phyloP scores from a whole-genome alignment of 108 stramenopile species.

The Nannochloropsis gaditana region DNA sequence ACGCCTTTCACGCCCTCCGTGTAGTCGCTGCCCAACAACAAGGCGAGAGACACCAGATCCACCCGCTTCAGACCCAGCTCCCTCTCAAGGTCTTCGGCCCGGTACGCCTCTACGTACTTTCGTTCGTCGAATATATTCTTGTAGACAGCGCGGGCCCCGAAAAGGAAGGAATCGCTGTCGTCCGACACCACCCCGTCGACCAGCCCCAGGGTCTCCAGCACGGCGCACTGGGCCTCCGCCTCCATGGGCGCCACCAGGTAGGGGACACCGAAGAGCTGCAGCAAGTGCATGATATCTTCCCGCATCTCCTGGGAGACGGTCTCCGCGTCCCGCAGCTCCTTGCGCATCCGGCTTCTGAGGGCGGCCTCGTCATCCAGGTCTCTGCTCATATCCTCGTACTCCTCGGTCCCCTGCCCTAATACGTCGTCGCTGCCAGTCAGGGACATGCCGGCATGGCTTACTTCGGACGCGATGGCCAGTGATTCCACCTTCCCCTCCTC shows the following conservation, averaged over 20 bases:
- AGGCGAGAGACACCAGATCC: constrained; percentile 77
- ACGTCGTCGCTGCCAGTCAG: constrained; percentile 31
- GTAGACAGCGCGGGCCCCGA: constrained; percentile 82
- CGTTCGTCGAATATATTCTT: constrained; percentile 94
- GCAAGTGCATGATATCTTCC: constrained; percentile 72
- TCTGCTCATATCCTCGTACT: constrained; percentile 26
- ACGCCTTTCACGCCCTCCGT: constrained; percentile 94
- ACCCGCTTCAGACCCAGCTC: constrained; percentile 76
- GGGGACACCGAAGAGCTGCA: constrained; percentile 86
- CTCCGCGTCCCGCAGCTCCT: constrained; percentile 66
- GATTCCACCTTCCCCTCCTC: background rate
- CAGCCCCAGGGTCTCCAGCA: constrained; percentile 69
- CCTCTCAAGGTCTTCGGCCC: constrained; percentile 65
- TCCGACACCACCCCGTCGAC: constrained; percentile 97
- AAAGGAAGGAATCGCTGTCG: constrained; percentile 94
- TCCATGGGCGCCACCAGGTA: constrained; percentile 93
- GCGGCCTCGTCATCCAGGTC: constrained; percentile 47
- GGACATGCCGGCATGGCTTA: background rate
- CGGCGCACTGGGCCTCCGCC: constrained; percentile 93
- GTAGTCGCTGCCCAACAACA: constrained; percentile 95
- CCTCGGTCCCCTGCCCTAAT: constrained; percentile 19
- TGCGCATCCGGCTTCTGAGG: constrained; percentile 22
- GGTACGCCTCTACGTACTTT: constrained; percentile 89
- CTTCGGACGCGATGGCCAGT: background rate
- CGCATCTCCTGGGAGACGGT: constrained; percentile 89